A percentile compares a stretch with the other conserved stretches of the same genome.
Evolutionary conservation across 139 green algal species (phyloP).

Genomic region (Chlorella sp.): DNA sequence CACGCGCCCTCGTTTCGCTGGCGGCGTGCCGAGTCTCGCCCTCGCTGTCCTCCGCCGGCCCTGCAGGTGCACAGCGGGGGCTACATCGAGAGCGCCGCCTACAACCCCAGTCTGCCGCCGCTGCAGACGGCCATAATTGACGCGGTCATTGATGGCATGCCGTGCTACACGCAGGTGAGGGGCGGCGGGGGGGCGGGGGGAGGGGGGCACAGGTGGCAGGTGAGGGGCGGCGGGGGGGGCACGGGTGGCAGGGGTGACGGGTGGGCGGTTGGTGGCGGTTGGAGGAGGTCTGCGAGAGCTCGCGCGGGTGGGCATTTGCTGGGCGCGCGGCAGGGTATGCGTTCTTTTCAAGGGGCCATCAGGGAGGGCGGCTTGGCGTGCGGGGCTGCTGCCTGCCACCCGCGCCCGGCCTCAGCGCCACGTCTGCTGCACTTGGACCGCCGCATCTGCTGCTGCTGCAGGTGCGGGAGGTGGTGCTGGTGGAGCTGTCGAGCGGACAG

Average conservation of each 20-base stretch:
- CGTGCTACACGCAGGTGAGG: slow-evolving; percentile 50
- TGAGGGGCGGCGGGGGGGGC: neutral
- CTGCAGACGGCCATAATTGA: slow-evolving; percentile 75
- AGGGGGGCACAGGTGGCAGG: neutral
- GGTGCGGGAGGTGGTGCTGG: slow-evolving; percentile 66
- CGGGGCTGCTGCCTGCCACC: neutral
- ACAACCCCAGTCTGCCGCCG: slow-evolving; percentile 84
- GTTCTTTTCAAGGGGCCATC: neutral
- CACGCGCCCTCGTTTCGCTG: no score
- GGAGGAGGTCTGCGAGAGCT: neutral
- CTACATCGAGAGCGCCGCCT: slow-evolving; percentile 83
- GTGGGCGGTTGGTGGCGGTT: neutral
- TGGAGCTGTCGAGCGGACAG: slow-evolving; percentile 45
- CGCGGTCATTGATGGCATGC: slow-evolving; percentile 62
- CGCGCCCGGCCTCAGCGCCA: no score
- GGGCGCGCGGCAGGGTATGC: neutral
- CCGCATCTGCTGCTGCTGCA: no score
- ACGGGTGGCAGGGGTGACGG: neutral
- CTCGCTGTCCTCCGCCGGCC: no score
- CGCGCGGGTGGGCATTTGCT: neutral
- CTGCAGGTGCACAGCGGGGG: slow-evolving; percentile 69
- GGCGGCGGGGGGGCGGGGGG: neutral
- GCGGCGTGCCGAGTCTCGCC: no score
- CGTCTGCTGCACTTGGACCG: no score
- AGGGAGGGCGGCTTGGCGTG: neutral